Percentiles rank a stretch among this genome's conserved stretches.
These are phyloP conservation scores for Panicum miliaceum DNA, from an alignment of 176 grass and related monocot genomes.

Conservation along the genomic window DNA sequence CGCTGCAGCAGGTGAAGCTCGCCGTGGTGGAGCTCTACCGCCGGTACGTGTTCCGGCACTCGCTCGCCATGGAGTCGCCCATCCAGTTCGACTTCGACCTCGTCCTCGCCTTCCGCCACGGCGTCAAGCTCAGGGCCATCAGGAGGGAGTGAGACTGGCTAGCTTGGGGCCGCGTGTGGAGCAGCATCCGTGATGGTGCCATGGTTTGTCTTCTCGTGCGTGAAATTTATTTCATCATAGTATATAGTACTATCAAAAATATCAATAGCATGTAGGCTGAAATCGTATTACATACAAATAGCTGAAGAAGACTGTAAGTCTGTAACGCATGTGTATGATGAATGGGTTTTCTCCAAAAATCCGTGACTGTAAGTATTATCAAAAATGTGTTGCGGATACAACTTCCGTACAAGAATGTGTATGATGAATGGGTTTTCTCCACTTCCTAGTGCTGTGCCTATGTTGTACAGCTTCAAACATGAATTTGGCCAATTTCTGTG, in stretches of 20 bases:
- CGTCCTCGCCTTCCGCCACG: constrained; percentile 79
- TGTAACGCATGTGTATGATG: no score
- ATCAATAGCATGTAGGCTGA: neutral
- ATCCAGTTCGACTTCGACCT: constrained; percentile 87
- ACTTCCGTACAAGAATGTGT: neutral
- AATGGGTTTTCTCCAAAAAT: no score
- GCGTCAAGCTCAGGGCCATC: constrained; percentile 78
- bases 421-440: neutral
- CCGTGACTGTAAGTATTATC: no score
- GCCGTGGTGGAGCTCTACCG: constrained; percentile 73
- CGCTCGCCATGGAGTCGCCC: constrained; percentile 75
- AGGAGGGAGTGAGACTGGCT: constrained; percentile 13
- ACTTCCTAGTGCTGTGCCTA: neutral
- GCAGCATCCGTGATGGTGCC: neutral
- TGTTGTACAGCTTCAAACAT: neutral
- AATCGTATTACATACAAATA: neutral
- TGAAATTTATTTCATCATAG: neutral
- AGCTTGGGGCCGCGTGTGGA: neutral
- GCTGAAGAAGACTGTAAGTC: neutral
- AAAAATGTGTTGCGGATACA: neutral
- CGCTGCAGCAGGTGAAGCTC: constrained; percentile 90
- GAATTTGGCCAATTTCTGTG: neutral
- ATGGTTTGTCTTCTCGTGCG: constrained; percentile 2
- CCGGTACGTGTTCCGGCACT: constrained; percentile 74
- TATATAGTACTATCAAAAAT: neutral